Percentiles rank a stretch among this genome's conserved stretches.
phyloP scores from a whole-genome alignment of 163 green algal species.

The Chlamydomonas reinhardtii region DNA sequence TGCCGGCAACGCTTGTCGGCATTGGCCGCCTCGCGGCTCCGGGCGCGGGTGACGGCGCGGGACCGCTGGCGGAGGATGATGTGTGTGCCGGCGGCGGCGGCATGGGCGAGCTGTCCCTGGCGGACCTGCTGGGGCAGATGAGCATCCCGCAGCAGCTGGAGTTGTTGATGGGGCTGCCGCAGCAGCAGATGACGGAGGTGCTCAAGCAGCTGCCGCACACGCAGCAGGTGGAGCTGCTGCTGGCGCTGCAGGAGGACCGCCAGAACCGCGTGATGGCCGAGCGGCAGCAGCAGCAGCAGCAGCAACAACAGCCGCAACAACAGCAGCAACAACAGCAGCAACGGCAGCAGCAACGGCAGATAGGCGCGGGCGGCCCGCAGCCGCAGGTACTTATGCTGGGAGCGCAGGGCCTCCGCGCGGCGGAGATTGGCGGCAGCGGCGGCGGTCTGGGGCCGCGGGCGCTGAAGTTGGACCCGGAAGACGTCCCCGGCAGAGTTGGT shows the following conservation, averaged over 20 bases:
- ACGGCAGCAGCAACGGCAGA: neutral
- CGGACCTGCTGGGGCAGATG: constrained; percentile 26
- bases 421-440: no score
- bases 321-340: neutral
- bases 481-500: no score
- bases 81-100: no score
- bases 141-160: constrained; percentile 24
- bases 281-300: neutral
- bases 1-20: no score
- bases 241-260: constrained; percentile 34
- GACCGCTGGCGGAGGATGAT: neutral
- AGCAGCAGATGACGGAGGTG: constrained; percentile 35
- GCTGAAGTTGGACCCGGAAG: no score
- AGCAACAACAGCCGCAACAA: neutral
- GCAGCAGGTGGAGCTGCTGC: constrained; percentile 32
- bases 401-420: no score
- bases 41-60: no score
- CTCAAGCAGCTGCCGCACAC: constrained; percentile 25
- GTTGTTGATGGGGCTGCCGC: constrained; percentile 26
- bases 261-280: neutral
- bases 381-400: constrained; percentile 2
- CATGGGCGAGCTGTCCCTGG: neutral
- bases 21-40: no score
- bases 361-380: neutral
- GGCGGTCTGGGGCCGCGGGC: no score